Conservation (phyloP, 371 early-diverging fungal genomes). For the Actinomucor elegans region DNA sequence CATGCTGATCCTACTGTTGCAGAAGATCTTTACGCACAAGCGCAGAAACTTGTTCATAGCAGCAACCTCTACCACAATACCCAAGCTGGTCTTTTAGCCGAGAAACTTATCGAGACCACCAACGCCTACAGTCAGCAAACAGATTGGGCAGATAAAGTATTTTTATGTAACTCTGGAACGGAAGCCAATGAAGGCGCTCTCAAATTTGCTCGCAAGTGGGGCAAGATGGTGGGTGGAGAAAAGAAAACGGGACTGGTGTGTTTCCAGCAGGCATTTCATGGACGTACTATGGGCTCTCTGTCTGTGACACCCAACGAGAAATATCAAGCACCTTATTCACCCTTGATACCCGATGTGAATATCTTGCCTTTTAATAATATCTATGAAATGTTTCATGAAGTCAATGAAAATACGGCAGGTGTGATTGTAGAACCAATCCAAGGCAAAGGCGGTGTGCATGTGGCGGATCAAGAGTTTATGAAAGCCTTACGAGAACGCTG, state of each 20-base stretch:
- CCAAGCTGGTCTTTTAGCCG: conserved; percentile 73
- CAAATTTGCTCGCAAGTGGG: conserved; percentile 91
- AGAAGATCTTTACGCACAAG: conserved; percentile 75
- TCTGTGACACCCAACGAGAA: conserved; percentile 86
- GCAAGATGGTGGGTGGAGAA: conserved; percentile 51
- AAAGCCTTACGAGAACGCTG: conserved; percentile 71
- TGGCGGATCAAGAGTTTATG: conserved; percentile 72
- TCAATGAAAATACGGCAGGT: conserved; percentile 77
- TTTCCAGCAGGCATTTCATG: conserved; percentile 89
- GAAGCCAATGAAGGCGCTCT: conserved; percentile 76
- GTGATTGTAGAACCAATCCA: conserved; percentile 95
- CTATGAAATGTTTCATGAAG: conserved; percentile 49
- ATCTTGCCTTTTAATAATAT: conserved; percentile 72
- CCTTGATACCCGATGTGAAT: conserved; percentile 81
- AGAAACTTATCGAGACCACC: conserved; percentile 64
- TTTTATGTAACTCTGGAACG: conserved; percentile 88
- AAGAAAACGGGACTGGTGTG: conserved; percentile 64
- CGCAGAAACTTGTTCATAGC: conserved; percentile 73
- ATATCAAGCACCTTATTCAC: conserved; percentile 87
- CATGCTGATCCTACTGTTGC: conserved; percentile 76
- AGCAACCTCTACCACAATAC: conserved; percentile 86
- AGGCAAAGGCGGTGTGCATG: conserved; percentile 90
- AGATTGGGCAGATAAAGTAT: conserved; percentile 64
- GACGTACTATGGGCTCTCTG: conserved; percentile 90
- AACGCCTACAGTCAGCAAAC: conserved; percentile 32